A percentile compares a stretch with the other conserved stretches of the same genome.
Evolutionary conservation across 129 eudicot genomes (phyloP).

Genomic region (Heracleum sosnowskyi): DNA sequence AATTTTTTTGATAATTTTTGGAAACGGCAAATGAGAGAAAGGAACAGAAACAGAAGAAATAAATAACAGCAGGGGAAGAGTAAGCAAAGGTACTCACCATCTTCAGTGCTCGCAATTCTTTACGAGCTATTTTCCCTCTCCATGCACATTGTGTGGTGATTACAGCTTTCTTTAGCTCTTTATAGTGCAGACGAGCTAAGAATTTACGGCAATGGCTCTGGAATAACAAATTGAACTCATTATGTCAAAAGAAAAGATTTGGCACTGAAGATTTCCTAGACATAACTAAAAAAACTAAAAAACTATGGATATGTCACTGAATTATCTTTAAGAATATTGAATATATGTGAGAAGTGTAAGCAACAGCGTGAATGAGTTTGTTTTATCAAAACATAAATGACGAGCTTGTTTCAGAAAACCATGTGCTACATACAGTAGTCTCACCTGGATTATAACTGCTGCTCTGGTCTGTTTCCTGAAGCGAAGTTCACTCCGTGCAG

Average conservation of each 20-base stretch:
- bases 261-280: slow-evolving; percentile 1
- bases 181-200: slow-evolving; percentile 58
- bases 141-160: slow-evolving; percentile 87
- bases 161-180: slow-evolving; percentile 62
- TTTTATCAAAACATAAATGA: neutral
- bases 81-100: slow-evolving; percentile 46
- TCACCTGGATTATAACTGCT: slow-evolving; percentile 85
- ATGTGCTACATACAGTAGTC: neutral
- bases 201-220: slow-evolving; percentile 83
- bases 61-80: slow-evolving; percentile 7
- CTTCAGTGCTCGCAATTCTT: slow-evolving; percentile 72
- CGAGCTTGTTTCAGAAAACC: neutral
- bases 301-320: neutral
- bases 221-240: slow-evolving; percentile 18
- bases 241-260: slow-evolving; percentile 7
- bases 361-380: neutral
- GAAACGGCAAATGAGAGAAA: neutral
- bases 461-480: slow-evolving; percentile 80
- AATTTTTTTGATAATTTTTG: too few relatives aligned
- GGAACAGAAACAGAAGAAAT: neutral
- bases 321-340: neutral
- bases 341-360: neutral
- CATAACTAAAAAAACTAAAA: slow-evolving; percentile 6
- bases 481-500: slow-evolving; percentile 81
- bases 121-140: slow-evolving; percentile 91